Conservation (phyloP, 2,329 filamentous ascomycete genomes). For the Metarhizium guizhouense region DNA sequence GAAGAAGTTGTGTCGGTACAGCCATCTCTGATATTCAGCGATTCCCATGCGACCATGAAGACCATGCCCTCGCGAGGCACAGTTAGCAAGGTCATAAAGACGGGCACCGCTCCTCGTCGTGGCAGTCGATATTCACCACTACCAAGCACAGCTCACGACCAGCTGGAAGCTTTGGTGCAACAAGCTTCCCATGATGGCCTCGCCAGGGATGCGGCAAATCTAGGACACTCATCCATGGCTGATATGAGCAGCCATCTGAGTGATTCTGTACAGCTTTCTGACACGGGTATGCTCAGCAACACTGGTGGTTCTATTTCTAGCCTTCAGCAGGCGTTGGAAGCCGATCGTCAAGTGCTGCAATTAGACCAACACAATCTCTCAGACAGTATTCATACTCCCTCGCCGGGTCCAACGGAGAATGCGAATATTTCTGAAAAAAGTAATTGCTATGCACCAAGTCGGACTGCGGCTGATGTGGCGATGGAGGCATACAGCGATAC, state of each 20-base stretch:
- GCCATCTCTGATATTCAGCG: neutral
- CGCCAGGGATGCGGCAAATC: constrained; percentile 1
- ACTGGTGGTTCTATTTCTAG: neutral
- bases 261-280: constrained; percentile 6
- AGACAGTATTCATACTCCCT: neutral
- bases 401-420: neutral
- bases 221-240: neutral
- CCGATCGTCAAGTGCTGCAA: neutral
- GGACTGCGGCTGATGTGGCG: constrained; percentile 39
- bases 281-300: constrained; percentile 8
- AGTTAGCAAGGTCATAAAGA: constrained; percentile 36
- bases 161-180: constrained; percentile 20
- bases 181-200: constrained; percentile 3
- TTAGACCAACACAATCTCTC: neutral
- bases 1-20: constrained; percentile 1
- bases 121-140: constrained; percentile 19
- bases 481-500: constrained; percentile 35
- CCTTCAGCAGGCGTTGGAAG: neutral
- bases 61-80: constrained; percentile 24
- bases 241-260: constrained; percentile 4
- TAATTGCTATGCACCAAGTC: constrained; percentile 1
- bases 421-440: constrained; percentile 2
- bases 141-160: constrained; percentile 16
- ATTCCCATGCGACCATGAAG: neutral
- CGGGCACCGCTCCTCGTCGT: constrained; percentile 13